These are phyloP conservation scores for Raddia guianensis DNA, from an alignment of 176 grass and related monocot species.

Conservation along the genomic window DNA sequence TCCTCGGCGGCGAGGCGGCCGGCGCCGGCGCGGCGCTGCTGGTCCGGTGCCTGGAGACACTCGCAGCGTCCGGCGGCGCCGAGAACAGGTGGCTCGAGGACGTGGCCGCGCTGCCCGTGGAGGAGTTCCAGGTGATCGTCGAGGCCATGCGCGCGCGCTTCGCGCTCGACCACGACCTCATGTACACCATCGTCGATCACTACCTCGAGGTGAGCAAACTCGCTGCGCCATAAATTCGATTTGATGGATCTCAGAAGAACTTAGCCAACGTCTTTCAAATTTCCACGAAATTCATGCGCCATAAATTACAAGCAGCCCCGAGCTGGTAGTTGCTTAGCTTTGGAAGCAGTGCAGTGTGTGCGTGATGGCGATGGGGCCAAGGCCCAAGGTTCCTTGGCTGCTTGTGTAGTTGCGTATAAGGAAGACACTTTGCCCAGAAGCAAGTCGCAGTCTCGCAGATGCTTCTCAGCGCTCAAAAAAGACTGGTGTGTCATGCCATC, in stretches of 20 bases:
- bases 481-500: too few relatives aligned
- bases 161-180: conserved; percentile 76
- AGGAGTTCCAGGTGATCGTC: conserved; percentile 52
- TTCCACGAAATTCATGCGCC: neutral
- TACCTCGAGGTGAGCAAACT: conserved; percentile 68
- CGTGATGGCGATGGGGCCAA: neutral
- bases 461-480: too few relatives aligned
- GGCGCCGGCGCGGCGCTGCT: conserved; percentile 47
- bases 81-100: conserved; percentile 67
- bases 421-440: conserved; percentile 11
- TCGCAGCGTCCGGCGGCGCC: conserved; percentile 42
- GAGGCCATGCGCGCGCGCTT: conserved; percentile 67
- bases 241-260: neutral
- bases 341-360: neutral
- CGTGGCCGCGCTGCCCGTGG: conserved; percentile 50
- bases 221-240: neutral
- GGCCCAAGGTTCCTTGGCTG: neutral
- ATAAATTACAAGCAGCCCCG: neutral
- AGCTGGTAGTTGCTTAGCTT: neutral
- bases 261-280: neutral
- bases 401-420: neutral
- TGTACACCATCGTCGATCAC: conserved; percentile 78
- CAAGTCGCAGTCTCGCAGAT: neutral
- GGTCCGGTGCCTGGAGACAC: conserved; percentile 69
- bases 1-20: conserved; percentile 54